These are phyloP conservation scores for Tolypocladium album DNA, from an alignment of 2,329 filamentous ascomycete genomes.

Conservation along the genomic window DNA sequence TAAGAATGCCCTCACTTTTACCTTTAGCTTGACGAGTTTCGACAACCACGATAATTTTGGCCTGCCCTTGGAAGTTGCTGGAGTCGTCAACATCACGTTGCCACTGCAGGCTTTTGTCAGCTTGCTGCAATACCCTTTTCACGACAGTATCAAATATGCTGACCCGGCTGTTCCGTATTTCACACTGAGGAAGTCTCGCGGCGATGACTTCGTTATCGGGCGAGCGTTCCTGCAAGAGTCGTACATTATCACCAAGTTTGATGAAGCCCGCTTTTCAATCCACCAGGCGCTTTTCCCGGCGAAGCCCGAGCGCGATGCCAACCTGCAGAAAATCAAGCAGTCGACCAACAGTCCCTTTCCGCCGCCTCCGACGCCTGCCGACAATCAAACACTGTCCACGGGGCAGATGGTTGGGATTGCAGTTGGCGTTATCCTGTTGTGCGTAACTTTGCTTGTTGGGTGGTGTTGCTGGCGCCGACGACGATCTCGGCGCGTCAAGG, in stretches of 20 bases:
- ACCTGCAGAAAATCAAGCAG: constrained; percentile 29
- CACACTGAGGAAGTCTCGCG: constrained; percentile 46
- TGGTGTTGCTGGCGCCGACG: constrained; percentile 24
- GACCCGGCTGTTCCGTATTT: constrained; percentile 48
- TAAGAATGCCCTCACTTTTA: constrained; percentile 38
- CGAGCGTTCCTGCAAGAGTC: constrained; percentile 62
- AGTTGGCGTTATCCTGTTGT: constrained; percentile 26
- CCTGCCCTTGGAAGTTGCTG: constrained; percentile 33
- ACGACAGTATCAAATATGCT: constrained; percentile 29
- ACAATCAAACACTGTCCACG: constrained; percentile 21
- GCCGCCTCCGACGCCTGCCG: constrained; percentile 14
- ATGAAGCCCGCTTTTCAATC: constrained; percentile 40
- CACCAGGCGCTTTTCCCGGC: constrained; percentile 44
- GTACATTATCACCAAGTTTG: constrained; percentile 47
- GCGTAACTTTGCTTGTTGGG: constrained; percentile 15
- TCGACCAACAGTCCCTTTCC: constrained; percentile 37
- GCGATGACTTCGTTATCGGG: constrained; percentile 49
- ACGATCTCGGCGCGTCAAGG: constrained; percentile 13
- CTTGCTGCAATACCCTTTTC: constrained; percentile 38
- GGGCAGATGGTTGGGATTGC: constrained; percentile 35
- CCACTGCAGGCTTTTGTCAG: constrained; percentile 40
- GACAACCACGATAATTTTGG: constrained; percentile 44
- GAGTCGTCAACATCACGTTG: constrained; percentile 46
- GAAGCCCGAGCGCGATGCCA: constrained; percentile 26
- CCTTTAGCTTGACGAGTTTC: constrained; percentile 44